A percentile compares a stretch with the other conserved stretches of the same genome.
Evolutionary conservation across 2,329 filamentous ascomycete species (phyloP).

Genomic region (Ceratocystis cubensis): DNA sequence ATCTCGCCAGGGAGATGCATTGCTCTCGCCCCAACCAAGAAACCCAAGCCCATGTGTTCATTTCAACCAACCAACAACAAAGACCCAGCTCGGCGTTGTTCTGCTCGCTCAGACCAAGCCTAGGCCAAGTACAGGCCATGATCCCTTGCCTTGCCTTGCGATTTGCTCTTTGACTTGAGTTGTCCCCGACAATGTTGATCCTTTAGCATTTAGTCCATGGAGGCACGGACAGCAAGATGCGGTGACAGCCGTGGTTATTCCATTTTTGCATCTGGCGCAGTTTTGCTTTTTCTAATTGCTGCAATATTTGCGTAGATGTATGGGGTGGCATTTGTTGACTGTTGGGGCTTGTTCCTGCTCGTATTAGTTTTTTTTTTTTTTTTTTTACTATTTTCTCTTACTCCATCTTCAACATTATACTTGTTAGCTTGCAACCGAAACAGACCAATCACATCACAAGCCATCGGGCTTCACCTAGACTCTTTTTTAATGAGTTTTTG

Average conservation of each 20-base stretch:
- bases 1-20: not conserved
- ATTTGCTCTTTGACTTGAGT: constrained; percentile 3
- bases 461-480: not conserved
- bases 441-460: not conserved
- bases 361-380: not conserved
- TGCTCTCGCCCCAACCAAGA: not conserved
- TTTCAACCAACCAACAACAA: constrained; percentile 7
- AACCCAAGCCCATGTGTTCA: constrained; percentile 1
- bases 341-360: not conserved
- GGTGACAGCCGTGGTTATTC: constrained; percentile 4
- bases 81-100: not conserved
- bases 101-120: constrained; percentile 7
- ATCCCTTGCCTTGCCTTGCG: not conserved
- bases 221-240: constrained; percentile 5
- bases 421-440: not conserved
- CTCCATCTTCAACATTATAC: not conserved
- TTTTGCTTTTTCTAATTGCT: not conserved
- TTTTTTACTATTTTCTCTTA: not conserved
- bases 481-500: not conserved
- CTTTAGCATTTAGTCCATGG: not conserved
- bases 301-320: not conserved
- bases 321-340: not conserved
- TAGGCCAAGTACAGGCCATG: not conserved
- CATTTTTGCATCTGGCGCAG: not conserved
- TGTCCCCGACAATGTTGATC: constrained; percentile 8